Base-by-base conservation (phyloP, 768 basidiomycete species). In the Collybiopsis luxurians region DNA sequence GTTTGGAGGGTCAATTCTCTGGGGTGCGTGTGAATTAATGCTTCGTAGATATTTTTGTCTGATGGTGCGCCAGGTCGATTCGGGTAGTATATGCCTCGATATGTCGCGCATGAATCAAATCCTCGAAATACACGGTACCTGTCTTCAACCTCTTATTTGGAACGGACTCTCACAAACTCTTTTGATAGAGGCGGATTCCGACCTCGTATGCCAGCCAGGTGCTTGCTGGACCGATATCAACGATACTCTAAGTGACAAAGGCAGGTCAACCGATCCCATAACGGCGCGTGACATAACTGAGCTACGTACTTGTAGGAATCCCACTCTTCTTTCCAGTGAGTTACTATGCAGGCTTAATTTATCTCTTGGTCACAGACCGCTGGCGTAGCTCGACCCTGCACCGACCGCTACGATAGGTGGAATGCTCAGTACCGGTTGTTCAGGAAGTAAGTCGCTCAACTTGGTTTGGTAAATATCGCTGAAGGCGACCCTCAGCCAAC, bases 351-450 rank as follows among this genome's bases (percentile, higher is more conserved):
- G 10, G 17, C 5, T 2, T 27, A 42, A n/a, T 10, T 27, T 39
- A 21, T 7, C 5, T n/a, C 36, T 10, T 23, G 27, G 40, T 21
- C 58, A 49, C 11, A 60, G 9, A 24, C 34, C 21, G 7, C n/a
- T 24, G 17, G 43, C 21, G 28, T 60, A 90, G 89, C 77, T 90
- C 28, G 89, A 90, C 60, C 89, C 89, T 1, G 89, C 78, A 11
- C 90, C 89, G 0, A 82, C 84, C n/a, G 92, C 92, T 0, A 93
- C 90, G 0, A 84, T 93, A 34, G 91, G 91, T 5, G 91, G 91
- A 0, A 93, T 93, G 89, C 74, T 90, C 27, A 88, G 88, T 55
- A 94, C 91, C 0, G 90, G 92, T 0, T 94, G 92, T 63, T 89
- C 87, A 3, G 92, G 92, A 57, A 93, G 92, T 81, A 72, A 69